A percentile compares a stretch with the other conserved stretches of the same genome.
phyloP scores from a whole-genome alignment of 2,329 filamentous ascomycete species.

The Pyrenophora teres region DNA sequence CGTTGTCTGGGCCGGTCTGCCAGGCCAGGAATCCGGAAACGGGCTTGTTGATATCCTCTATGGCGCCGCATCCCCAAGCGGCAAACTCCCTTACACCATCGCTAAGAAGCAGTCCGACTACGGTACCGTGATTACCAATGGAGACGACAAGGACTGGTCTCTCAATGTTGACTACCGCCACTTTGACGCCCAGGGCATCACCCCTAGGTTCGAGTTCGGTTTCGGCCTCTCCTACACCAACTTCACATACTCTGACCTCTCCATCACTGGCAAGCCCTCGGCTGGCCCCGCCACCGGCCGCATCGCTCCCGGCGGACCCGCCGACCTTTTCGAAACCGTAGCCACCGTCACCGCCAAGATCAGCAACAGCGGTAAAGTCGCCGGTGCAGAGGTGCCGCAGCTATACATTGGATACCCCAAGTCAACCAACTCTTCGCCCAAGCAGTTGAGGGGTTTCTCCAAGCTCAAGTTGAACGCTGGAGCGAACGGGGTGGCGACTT shows the following conservation, averaged over 20 bases:
- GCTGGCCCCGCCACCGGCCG: constrained; percentile 32
- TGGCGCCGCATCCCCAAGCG: constrained; percentile 52
- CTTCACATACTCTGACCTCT: constrained; percentile 48
- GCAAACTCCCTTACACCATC: constrained; percentile 61
- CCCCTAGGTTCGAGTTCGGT: constrained; percentile 53
- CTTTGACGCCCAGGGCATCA: constrained; percentile 50
- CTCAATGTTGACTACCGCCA: constrained; percentile 53
- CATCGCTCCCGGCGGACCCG: constrained; percentile 34
- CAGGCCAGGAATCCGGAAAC: constrained; percentile 51
- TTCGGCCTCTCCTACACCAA: constrained; percentile 52
- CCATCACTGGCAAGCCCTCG: constrained; percentile 27
- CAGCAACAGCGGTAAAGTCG: constrained; percentile 42
- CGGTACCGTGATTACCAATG: constrained; percentile 28
- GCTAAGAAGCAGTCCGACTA: constrained; percentile 43
- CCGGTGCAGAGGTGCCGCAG: constrained; percentile 47
- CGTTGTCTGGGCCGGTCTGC: constrained; percentile 48
- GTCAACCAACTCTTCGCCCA: constrained; percentile 35
- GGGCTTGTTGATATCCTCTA: constrained; percentile 54
- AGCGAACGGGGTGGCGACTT: constrained; percentile 37
- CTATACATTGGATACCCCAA: constrained; percentile 45
- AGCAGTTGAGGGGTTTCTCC: constrained; percentile 45
- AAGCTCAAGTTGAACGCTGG: constrained; percentile 42
- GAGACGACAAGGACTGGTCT: constrained; percentile 44
- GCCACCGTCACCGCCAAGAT: constrained; percentile 43
- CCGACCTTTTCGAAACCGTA: constrained; percentile 43